phyloP scores from a whole-genome alignment of 2,329 filamentous ascomycete species.

The Sclerotinia sclerotiorum region DNA sequence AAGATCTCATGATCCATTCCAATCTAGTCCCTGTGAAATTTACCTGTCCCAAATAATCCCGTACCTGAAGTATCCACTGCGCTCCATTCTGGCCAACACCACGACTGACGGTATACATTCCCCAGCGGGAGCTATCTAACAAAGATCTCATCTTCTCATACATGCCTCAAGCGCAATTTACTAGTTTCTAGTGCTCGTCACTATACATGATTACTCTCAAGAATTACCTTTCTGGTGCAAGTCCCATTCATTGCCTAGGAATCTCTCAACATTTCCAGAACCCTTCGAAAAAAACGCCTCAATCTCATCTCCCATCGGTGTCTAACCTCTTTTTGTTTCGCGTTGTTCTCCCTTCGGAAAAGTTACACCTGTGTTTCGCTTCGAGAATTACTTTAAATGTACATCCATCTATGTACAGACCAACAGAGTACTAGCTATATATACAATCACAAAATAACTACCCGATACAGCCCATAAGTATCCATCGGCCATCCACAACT shows the following conservation, averaged over 20 bases:
- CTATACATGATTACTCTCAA: conserved; percentile 1
- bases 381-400: conserved; percentile 3
- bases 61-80: conserved; percentile 6
- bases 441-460: conserved; percentile 1
- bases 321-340: conserved; percentile 6
- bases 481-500: not conserved
- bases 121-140: conserved; percentile 2
- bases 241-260: not conserved
- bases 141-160: not conserved
- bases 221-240: not conserved
- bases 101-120: not conserved
- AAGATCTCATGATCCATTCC: conserved; percentile 7
- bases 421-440: not conserved
- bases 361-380: not conserved
- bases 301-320: conserved; percentile 1
- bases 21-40: not conserved
- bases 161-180: conserved; percentile 6
- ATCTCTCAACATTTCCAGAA: conserved; percentile 1
- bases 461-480: conserved; percentile 1
- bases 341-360: not conserved
- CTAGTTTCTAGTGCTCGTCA: not conserved
- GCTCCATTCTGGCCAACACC: not conserved
- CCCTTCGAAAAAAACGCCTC: conserved; percentile 5
- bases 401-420: conserved; percentile 1
- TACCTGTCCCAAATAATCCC: not conserved